phyloP scores from a whole-genome alignment of 306 rosid genomes.

The Lagenaria siceraria region DNA sequence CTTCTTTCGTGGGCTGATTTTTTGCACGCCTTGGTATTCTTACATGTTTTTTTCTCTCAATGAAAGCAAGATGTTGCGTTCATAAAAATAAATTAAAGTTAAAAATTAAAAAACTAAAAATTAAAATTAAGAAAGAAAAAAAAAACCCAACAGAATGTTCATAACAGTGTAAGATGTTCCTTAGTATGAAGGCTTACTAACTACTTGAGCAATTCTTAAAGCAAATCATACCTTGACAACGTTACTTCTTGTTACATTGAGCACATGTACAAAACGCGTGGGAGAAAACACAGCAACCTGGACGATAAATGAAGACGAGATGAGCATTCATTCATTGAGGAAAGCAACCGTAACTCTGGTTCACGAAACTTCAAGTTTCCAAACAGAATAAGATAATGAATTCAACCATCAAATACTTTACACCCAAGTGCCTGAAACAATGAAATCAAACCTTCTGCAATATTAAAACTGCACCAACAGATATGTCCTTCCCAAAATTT shows the following conservation, averaged over 20 bases:
- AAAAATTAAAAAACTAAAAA: too few relatives aligned
- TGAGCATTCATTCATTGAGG: background rate
- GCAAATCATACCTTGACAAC: slow-evolving; percentile 42
- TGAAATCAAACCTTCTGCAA: slow-evolving; percentile 42
- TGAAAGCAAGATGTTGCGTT: too few relatives aligned
- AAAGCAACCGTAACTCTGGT: background rate
- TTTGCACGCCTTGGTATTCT: too few relatives aligned
- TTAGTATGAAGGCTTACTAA: background rate
- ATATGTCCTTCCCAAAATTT: slow-evolving; percentile 34
- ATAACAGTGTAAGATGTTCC: background rate
- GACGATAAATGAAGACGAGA: background rate
- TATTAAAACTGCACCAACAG: slow-evolving; percentile 56
- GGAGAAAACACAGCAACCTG: slow-evolving; percentile 77
- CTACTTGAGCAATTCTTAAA: background rate
- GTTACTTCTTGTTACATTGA: slow-evolving; percentile 56
- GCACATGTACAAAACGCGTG: slow-evolving; percentile 33
- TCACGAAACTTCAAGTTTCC: background rate
- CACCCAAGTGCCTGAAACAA: background rate
- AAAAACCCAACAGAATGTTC: too few relatives aligned
- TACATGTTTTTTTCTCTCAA: too few relatives aligned
- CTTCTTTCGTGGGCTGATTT: too few relatives aligned
- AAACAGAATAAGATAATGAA: background rate
- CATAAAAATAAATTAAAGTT: too few relatives aligned
- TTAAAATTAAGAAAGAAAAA: too few relatives aligned
- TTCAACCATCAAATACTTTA: background rate